Base-by-base conservation (phyloP, 2,329 filamentous ascomycete species). In the Exophiala lecanii-corni region DNA sequence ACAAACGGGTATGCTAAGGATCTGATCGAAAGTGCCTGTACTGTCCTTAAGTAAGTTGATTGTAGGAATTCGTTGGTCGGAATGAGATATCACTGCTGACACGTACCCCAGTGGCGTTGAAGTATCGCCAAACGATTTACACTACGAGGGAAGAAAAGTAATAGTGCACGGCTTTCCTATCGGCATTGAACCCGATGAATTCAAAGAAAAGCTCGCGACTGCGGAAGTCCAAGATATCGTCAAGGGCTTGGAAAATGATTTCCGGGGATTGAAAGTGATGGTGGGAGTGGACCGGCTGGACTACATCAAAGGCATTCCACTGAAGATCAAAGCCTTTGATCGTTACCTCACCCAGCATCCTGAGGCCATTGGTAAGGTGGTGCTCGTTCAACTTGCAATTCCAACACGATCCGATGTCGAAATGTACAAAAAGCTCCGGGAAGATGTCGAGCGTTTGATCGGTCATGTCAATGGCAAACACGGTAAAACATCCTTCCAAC, bases 1-100 rank as follows among this genome's bases (percentile, higher is more conserved):
- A 96, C 89, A n/a, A 94, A 94, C 67, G 88, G 94, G 68, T 96
- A 96, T 59, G 87, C 87, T 19, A 77, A 87, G 39, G 89, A 96
- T 65, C 95, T 96, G 68, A 71, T 94, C 44, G 91, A 86, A 66
- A 89, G 84, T 58, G 95, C 89, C 68, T 87, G 85, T 12, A 81
- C 86, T 50, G 89, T 94, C 49, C 72, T 94, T 72, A 83, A 70
- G 31, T 47, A 26, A 26, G 43, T 13, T 16, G 5, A 32, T 13
- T 13, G 5, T 64, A 75, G 65, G 16, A 38, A 18, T 5, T 19
- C 15, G 19, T 16, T 38, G 19, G 10, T 13, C 12, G 4, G n/a
- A n/a, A n/a, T n/a, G n/a, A n/a, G n/a, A n/a, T n/a, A n/a, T 3
- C n/a, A 9, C 25, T 5, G 2, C 38, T 41, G 28, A 41, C 30